These are phyloP conservation scores for Agaricales sp. DNA, from an alignment of 1,284 basidiomycete genomes.

Conservation along the genomic window DNA sequence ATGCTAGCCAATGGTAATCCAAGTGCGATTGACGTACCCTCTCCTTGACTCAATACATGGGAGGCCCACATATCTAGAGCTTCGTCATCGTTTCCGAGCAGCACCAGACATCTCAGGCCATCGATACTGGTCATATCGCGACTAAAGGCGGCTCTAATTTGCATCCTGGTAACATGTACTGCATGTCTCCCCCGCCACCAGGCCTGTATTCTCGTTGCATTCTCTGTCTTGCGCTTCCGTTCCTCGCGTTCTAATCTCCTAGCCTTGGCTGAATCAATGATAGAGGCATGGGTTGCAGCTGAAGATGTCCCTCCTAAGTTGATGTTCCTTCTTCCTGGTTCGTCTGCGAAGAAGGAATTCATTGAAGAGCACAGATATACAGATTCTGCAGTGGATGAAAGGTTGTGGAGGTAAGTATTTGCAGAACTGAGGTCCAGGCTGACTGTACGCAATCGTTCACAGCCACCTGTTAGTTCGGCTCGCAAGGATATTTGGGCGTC, in stretches of 20 bases:
- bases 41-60: conserved; percentile 10
- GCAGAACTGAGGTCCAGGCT: no score
- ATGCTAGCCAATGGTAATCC: conserved; percentile 23
- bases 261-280: conserved; percentile 52
- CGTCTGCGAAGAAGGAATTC: background rate
- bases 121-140: conserved; percentile 35
- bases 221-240: conserved; percentile 42
- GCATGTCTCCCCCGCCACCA: conserved; percentile 50
- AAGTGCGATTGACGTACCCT: conserved; percentile 26
- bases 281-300: conserved; percentile 34
- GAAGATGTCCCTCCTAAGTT: conserved; percentile 64
- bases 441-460: no score
- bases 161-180: conserved; percentile 25
- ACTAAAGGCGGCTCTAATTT: conserved; percentile 36
- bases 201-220: conserved; percentile 52
- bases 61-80: conserved; percentile 48
- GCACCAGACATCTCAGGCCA: conserved; percentile 50
- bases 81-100: conserved; percentile 45
- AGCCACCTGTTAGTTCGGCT: no score
- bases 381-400: no score
- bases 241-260: conserved; percentile 48
- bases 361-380: no score
- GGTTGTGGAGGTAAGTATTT: no score
- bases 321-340: conserved; percentile 45
- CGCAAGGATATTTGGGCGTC: no score